Base-by-base conservation (phyloP, 345 rosid species). In the Hypericum perforatum region DNA sequence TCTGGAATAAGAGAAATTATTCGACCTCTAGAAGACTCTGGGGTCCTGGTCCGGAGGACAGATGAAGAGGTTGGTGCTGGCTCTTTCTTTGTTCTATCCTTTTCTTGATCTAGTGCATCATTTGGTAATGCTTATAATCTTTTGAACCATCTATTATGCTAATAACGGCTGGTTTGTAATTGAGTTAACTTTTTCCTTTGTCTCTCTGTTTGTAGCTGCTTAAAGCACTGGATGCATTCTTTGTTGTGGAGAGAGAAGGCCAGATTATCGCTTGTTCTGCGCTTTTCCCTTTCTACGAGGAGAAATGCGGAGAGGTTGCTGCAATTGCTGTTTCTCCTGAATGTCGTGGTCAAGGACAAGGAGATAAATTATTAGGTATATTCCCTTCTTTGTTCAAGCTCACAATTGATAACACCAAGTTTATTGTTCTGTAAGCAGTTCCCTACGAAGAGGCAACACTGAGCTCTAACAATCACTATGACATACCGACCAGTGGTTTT, bases 321-420 rank as follows among this genome's bases (percentile, higher is more conserved):
- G 82, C 92, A 57, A 85, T 91, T 49, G 98, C 90, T 7, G 96
- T 91, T 68, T 74, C 96, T 59, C 67, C 95, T 41, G 96, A 91
- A 39, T 91, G 96, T 47, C 88, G 86, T 45, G 96, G 98, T 52
- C 96, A 91, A 78, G 96, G 96, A 56, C 96, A 84, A 37, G 97
- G 97, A 51, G 97, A 90, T 67, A 90, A 90, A 73, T 69, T 87
- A 53, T 91, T 91, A 5, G 98, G 98, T 91, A 81, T 40, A 66
- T 29, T 39, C 7, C 39, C 6, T 15, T 6, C 10, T 40, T 22
- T 22, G 32, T 22, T 22, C 32, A 22, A 22, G 32, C 4, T 1
- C 32, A 22, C 4, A 22, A 22, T 22, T 22, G 32, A 22, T 22
- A 22, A 22, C 32, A 22, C 32, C 32, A 22, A 22, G 32, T 22